Evolutionary conservation across 176 grass and related monocot species (phyloP).

Genomic region (Triticum monococcum): DNA sequence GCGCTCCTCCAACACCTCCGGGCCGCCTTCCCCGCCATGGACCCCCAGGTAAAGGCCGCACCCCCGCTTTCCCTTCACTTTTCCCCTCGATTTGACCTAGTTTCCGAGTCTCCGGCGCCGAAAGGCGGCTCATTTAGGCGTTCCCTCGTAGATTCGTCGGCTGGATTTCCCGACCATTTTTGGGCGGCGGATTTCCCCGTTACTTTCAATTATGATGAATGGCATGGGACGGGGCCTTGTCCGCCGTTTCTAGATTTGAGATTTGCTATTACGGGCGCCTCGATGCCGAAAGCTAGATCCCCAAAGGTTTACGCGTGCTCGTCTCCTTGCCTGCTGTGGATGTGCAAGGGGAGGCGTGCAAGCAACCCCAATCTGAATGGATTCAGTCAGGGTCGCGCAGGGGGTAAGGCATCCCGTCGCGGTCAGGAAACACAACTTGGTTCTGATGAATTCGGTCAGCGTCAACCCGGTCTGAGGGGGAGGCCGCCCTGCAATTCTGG

Average conservation of each 20-base stretch:
- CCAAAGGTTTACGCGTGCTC: background rate
- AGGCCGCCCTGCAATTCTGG: background rate
- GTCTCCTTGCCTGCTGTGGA: background rate
- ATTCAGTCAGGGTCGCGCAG: background rate
- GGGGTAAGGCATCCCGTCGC: background rate
- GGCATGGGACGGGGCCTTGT: background rate
- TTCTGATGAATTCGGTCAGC: no score
- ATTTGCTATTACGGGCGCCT: background rate
- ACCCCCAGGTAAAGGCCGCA: slow-evolving; percentile 53
- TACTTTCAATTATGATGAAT: no score
- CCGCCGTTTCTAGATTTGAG: background rate
- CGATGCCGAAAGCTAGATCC: background rate
- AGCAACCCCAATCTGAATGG: background rate
- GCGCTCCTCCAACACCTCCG: slow-evolving; percentile 49
- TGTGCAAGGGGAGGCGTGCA: background rate
- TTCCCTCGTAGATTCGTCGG: background rate
- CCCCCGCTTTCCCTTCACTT: no score
- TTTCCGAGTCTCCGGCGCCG: background rate
- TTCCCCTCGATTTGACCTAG: no score
- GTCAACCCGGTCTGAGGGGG: no score
- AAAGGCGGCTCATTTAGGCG: background rate
- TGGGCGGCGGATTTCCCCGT: background rate
- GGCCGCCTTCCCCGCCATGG: slow-evolving; percentile 68
- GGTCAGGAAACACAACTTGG: background rate
- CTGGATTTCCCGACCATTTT: background rate